These are phyloP conservation scores for Cutaneotrichosporon cutaneum DNA, from an alignment of 1,284 basidiomycete species.

Conservation along the genomic window DNA sequence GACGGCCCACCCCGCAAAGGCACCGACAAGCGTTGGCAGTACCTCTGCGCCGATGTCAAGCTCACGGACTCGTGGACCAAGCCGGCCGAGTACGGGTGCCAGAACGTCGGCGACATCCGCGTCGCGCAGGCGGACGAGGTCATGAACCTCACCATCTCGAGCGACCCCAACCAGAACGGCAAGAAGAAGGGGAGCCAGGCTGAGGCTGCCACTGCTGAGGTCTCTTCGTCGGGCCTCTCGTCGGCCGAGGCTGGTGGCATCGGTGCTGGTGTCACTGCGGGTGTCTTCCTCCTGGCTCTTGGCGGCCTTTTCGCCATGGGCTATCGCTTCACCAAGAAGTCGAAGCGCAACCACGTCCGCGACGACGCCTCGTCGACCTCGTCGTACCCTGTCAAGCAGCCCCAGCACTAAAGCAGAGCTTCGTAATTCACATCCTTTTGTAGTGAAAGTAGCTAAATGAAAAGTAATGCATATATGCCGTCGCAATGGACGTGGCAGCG, in stretches of 20 bases:
- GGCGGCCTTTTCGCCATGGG: slow-evolving; percentile 13
- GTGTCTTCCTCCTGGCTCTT: slow-evolving; percentile 7
- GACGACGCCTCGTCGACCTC: slow-evolving; percentile 11
- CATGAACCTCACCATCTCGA: neutral
- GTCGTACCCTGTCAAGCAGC: slow-evolving; percentile 1
- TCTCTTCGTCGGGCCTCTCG: slow-evolving; percentile 2
- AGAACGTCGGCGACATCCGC: neutral
- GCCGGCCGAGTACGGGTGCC: slow-evolving; percentile 9
- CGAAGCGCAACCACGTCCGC: neutral
- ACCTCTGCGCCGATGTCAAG: slow-evolving; percentile 38
- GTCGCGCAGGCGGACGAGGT: neutral
- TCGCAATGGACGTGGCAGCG: no score
- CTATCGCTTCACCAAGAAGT: slow-evolving; percentile 7
- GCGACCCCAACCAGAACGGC: neutral
- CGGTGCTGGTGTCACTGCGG: slow-evolving; percentile 20
- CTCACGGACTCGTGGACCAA: slow-evolving; percentile 23
- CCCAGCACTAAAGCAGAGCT: slow-evolving; percentile 1
- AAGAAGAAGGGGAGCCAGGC: neutral
- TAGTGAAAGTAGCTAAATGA: no score
- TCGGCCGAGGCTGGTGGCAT: slow-evolving; percentile 19
- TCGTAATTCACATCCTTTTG: no score
- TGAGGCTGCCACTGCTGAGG: neutral
- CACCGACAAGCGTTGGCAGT: slow-evolving; percentile 22
- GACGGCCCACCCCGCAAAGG: slow-evolving; percentile 16
- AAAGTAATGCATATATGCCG: no score